Evolutionary conservation across 441 rosid genomes (phyloP).

Genomic region (Populus hybrid): DNA sequence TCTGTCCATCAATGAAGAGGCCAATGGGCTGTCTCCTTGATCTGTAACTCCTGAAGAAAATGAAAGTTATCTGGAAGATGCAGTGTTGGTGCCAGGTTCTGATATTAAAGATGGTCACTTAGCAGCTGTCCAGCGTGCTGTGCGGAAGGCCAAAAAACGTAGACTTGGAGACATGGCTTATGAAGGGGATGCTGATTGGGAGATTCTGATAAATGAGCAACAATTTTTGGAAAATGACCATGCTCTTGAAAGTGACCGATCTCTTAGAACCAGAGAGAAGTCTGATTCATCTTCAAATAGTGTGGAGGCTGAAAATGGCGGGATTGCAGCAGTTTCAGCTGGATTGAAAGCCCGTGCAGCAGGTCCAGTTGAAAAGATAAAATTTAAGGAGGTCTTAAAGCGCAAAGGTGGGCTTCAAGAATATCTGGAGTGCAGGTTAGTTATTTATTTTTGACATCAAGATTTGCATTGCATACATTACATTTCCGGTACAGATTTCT

Average conservation of each 20-base stretch:
- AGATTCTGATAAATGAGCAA: constrained; percentile 54
- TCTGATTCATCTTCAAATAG: constrained; percentile 49
- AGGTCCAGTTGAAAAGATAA: constrained; percentile 89
- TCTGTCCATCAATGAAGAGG: constrained; percentile 36
- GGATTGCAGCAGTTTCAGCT: constrained; percentile 78
- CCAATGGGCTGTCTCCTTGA: constrained; percentile 38
- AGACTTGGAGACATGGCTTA: constrained; percentile 91
- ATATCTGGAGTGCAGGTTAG: constrained; percentile 94
- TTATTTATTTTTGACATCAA: constrained; percentile 14
- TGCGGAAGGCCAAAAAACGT: constrained; percentile 63
- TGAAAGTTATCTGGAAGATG: constrained; percentile 58
- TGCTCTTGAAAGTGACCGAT: constrained; percentile 43
- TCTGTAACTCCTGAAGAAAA: constrained; percentile 51
- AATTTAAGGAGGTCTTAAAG: constrained; percentile 89
- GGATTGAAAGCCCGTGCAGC: constrained; percentile 83
- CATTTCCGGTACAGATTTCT: neutral
- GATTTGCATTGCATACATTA: neutral
- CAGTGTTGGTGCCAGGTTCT: constrained; percentile 53
- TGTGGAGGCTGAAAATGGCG: constrained; percentile 47
- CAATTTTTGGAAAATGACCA: constrained; percentile 62
- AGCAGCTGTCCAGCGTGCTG: constrained; percentile 54
- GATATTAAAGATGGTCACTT: constrained; percentile 49
- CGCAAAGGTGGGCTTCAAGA: constrained; percentile 88
- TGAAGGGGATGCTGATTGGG: constrained; percentile 95
- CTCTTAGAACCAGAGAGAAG: constrained; percentile 62